Base-by-base conservation (phyloP, 1,284 basidiomycete species). In the Cerioporus squamosus region DNA sequence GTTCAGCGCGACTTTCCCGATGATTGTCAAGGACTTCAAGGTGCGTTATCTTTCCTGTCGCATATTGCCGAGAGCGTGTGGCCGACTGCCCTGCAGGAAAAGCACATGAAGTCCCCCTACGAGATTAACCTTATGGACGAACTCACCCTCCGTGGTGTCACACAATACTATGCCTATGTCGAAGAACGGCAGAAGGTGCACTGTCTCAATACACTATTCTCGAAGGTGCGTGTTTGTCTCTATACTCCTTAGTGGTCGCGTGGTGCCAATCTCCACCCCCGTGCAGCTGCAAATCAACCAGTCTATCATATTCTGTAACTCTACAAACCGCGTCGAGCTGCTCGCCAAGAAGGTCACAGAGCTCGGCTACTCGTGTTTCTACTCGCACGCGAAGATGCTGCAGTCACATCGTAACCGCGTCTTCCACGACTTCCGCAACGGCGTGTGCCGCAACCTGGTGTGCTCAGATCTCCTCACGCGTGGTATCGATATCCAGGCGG, bases 41-140 rank as follows among this genome's bases (percentile, higher is more conserved):
- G 94, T 90, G 61, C 58, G 80, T 73, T 22, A 17, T 43, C 18
- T 22, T 22, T 43, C 24, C 44, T 36, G 18, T 38, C 29, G 17
- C 20, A 17, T 44, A 46, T 46, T 44, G 43, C 18, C 55, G 46
- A 50, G 45, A 42, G 38, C 38, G 4, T 14, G n/a, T 36, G 53
- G 44, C 60, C 57, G 46, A 67, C 42, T n/a, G 22, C 46, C 42
- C 43, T 55, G 6, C 66, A 96, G 94, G 96, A 98, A 73, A 97
- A 97, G 76, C 93, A 98, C 81, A 98, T 99, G 97, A 88, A 87
- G 63, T 88, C 91, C 65, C 95, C 97, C 8, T 93, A 97, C 77
- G 95, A 98, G 77, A 97, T 98, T 79, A 99, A 99, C 78, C 89
- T 99, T 74, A 99, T 99, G 97, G 97, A 99, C 72, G 97, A 99